Percentiles rank a stretch among this genome's conserved stretches.
Conservation (phyloP, 805 yeast genomes). For the Kodamaea kakaduensis region DNA sequence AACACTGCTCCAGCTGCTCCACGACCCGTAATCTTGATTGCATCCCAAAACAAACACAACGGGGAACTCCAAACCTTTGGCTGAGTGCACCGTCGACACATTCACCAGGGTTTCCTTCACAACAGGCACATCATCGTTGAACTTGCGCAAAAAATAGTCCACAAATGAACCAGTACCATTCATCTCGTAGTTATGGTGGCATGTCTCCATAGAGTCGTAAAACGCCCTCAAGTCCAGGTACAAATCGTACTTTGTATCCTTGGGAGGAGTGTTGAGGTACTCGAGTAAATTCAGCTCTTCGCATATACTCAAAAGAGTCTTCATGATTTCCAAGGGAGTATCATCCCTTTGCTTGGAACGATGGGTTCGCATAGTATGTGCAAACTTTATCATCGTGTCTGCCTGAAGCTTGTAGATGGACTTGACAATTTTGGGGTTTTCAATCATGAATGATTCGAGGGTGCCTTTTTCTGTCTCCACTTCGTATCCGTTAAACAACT, state of each 20-base stretch:
- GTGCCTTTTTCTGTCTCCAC: conserved; percentile 1
- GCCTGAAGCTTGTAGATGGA: conserved; percentile 5
- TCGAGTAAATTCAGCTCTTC: conserved; percentile 28
- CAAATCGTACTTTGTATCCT: conserved; percentile 7
- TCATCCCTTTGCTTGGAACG: background rate
- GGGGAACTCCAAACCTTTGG: conserved; percentile 74
- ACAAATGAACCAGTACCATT: conserved; percentile 23
- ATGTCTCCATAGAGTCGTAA: conserved; percentile 17
- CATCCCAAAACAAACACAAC: conserved; percentile 48
- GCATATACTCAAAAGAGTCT: conserved; percentile 29
- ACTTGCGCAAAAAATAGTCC: conserved; percentile 38
- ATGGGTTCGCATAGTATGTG: background rate
- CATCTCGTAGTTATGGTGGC: conserved; percentile 13
- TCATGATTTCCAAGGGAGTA: conserved; percentile 32
- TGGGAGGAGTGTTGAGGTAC: conserved; percentile 20
- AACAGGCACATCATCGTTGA: conserved; percentile 33
- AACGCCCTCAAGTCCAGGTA: conserved; percentile 18
- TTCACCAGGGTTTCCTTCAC: conserved; percentile 36
- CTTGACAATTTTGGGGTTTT: background rate
- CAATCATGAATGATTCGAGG: conserved; percentile 1
- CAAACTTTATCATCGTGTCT: background rate
- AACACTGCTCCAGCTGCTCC: conserved; percentile 5
- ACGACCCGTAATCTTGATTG: conserved; percentile 4
- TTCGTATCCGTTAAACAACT: conserved; percentile 23
- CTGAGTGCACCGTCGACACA: conserved; percentile 66